Evolutionary conservation across 2,329 filamentous ascomycete species (phyloP).

Genomic region (Kalmusia sp.): DNA sequence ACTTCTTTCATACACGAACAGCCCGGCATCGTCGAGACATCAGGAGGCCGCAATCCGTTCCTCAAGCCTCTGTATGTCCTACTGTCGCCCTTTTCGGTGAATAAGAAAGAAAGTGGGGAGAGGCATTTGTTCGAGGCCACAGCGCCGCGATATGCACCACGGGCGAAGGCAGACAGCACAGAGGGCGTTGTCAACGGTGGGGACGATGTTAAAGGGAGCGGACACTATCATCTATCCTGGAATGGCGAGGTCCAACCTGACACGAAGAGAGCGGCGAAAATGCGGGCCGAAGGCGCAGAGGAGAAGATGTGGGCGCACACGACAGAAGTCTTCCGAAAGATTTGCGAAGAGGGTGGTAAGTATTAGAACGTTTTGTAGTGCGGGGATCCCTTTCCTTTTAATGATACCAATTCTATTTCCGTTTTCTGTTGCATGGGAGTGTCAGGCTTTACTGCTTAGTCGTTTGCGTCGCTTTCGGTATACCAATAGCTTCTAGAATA

Average conservation of each 20-base stretch:
- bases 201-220: slow-evolving; percentile 32
- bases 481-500: slow-evolving; percentile 50
- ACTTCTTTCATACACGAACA: slow-evolving; percentile 39
- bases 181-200: slow-evolving; percentile 25
- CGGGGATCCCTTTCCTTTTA: background rate
- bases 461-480: slow-evolving; percentile 24
- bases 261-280: slow-evolving; percentile 19
- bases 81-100: slow-evolving; percentile 26
- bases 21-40: slow-evolving; percentile 34
- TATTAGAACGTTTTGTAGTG: slow-evolving; percentile 11
- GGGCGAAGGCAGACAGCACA: slow-evolving; percentile 9
- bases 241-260: slow-evolving; percentile 27
- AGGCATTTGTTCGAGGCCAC: slow-evolving; percentile 42
- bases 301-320: slow-evolving; percentile 42
- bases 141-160: slow-evolving; percentile 30
- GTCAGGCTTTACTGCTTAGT: slow-evolving; percentile 1
- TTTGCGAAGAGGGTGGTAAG: slow-evolving; percentile 29
- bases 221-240: slow-evolving; percentile 35
- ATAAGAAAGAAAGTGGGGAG: slow-evolving; percentile 39
- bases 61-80: slow-evolving; percentile 17
- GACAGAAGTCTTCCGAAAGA: slow-evolving; percentile 38
- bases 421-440: background rate
- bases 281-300: slow-evolving; percentile 31
- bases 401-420: background rate
- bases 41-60: slow-evolving; percentile 10